Evolutionary conservation across 2,329 filamentous ascomycete genomes (phyloP).

Genomic region (Colletotrichum melonis): DNA sequence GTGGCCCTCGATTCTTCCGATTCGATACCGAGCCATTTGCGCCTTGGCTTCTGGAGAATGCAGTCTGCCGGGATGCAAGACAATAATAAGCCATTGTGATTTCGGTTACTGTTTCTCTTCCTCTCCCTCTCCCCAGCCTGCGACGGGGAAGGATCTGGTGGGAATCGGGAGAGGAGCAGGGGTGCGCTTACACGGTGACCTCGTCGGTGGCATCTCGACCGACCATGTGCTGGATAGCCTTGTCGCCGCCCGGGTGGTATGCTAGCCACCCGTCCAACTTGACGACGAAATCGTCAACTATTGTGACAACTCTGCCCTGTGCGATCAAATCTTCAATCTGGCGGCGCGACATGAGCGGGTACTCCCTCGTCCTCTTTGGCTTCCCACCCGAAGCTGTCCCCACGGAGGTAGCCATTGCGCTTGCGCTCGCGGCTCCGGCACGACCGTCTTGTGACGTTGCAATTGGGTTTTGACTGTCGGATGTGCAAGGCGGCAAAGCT

Average conservation of each 20-base stretch:
- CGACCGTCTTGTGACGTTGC: neutral
- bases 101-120: neutral
- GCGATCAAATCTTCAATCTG: slow-evolving; percentile 87
- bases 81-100: neutral
- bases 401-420: slow-evolving; percentile 6
- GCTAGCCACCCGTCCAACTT: slow-evolving; percentile 90
- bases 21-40: slow-evolving; percentile 84
- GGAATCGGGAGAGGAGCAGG: neutral
- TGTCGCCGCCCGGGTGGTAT: slow-evolving; percentile 93
- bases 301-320: slow-evolving; percentile 81
- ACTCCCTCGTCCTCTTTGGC: slow-evolving; percentile 6
- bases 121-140: neutral
- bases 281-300: slow-evolving; percentile 83
- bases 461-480: neutral
- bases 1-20: slow-evolving; percentile 81
- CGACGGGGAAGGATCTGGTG: neutral
- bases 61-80: slow-evolving; percentile 63
- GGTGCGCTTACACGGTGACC: slow-evolving; percentile 79
- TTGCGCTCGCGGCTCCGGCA: neutral
- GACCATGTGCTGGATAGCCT: slow-evolving; percentile 92
- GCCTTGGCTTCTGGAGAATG: slow-evolving; percentile 83
- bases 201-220: slow-evolving; percentile 95
- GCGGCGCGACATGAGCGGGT: slow-evolving; percentile 33
- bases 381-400: neutral
- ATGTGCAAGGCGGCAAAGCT: neutral